Evolutionary conservation across 2,329 filamentous ascomycete genomes (phyloP).

Genomic region (Xylaria sp.): DNA sequence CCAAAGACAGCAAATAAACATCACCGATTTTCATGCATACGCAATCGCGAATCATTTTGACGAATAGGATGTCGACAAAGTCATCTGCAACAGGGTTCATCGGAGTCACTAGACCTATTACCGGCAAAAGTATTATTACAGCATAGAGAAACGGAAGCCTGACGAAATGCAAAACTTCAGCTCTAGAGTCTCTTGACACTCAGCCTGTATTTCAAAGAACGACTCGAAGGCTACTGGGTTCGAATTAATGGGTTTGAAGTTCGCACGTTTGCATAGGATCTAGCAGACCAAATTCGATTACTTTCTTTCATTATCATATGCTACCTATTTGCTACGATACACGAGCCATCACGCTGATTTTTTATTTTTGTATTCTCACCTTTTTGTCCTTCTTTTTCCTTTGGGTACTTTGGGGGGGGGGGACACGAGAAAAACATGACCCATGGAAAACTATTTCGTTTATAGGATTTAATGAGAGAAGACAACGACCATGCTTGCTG

Average conservation of each 20-base stretch:
- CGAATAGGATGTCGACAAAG: background rate
- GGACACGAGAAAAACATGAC: background rate
- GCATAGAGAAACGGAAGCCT: background rate
- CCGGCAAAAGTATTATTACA: background rate
- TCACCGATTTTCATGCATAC: background rate
- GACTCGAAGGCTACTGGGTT: no score
- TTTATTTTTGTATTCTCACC: background rate
- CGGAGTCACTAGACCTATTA: background rate
- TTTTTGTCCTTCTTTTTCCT: background rate
- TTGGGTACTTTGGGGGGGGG: background rate
- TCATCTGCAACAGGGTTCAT: background rate
- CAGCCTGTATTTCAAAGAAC: no score
- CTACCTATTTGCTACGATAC: background rate
- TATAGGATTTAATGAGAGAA: background rate
- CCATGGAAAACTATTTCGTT: background rate
- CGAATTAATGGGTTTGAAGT: background rate
- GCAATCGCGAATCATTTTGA: background rate
- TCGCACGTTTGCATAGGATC: background rate
- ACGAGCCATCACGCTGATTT: background rate
- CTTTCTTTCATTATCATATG: background rate
- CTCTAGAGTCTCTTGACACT: no score
- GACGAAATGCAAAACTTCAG: no score
- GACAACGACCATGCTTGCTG: background rate
- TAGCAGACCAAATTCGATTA: background rate
- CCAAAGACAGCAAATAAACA: conserved; percentile 4